Base-by-base conservation (phyloP, 208 protist species). In the Wallacemonas rigidus region DNA sequence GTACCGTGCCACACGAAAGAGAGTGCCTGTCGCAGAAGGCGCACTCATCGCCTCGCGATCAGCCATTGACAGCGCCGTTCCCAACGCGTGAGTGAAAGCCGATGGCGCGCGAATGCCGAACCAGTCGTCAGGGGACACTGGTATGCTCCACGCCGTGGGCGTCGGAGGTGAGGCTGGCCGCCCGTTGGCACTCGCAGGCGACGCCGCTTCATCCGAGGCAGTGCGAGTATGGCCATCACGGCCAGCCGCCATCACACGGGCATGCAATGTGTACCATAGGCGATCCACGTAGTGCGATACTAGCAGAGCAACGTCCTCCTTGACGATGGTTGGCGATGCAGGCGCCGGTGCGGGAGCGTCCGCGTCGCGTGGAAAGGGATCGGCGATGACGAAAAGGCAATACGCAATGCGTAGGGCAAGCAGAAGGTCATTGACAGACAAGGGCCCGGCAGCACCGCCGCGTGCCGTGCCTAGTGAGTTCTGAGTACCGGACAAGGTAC, bases 261-360 rank as follows among this genome's bases (percentile, higher is more conserved):
- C 14, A 15, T 61, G 35, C 5, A 73, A 60, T 67, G 77, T 54
- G 26, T 77, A 71, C 90, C 90, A 95, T 45, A 92, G 40, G 51
- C 73, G 88, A 2, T 76, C 80, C 9, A 95, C 69, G 69, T 95
- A 95, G 73, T 89, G 76, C 26, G 93, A 60, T 71, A 95, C 80
- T 2, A 91, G 71, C 9, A 81, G 68, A 0, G 72, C 82, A 47
- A 79, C 89, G 44, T 83, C 79, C 1, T 74, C 75, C 47, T 82
- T 84, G 53, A 61, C 71, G 15, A 50, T 8, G 3, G 17, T 5
- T 3, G 51, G 12, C 15, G 5, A 15, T 2, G 57, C 5, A 11
- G 57, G 4, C 5, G 35, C 6, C 8, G 26, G 26, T 26, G 26
- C 26, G 26, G 26, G 26, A 26, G 8, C 14, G 26, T 63, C 58